phyloP scores from a whole-genome alignment of 2,329 filamentous ascomycete genomes.

The Cordyceps tenuipes region DNA sequence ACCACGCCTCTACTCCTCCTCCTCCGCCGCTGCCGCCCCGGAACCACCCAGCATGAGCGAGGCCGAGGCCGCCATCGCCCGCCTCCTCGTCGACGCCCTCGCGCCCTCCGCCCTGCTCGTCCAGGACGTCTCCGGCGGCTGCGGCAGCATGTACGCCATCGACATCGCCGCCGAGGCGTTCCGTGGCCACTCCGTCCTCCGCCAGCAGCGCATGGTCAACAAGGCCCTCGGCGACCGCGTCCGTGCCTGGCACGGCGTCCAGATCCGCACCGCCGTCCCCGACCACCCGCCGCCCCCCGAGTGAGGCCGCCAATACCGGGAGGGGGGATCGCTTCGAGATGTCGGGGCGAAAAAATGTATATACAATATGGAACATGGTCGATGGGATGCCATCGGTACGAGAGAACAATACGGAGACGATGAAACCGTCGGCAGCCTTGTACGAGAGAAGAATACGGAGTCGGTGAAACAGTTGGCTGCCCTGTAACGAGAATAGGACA shows the following conservation, averaged over 20 bases:
- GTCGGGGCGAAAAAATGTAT: too few species aligned
- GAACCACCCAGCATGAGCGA: conserved; percentile 26
- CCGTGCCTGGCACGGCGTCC: conserved; percentile 75
- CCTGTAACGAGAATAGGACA: too few species aligned
- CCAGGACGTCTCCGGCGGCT: conserved; percentile 74
- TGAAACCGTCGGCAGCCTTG: too few species aligned
- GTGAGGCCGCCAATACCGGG: too few species aligned
- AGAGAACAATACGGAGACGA: too few species aligned
- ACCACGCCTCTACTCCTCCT: not conserved
- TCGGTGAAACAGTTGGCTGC: too few species aligned
- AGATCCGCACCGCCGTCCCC: conserved; percentile 60
- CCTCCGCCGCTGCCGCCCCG: not conserved
- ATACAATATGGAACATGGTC: too few species aligned
- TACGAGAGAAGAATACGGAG: too few species aligned
- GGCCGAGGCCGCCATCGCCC: conserved; percentile 51
- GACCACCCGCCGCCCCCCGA: not conserved
- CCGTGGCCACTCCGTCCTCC: conserved; percentile 61
- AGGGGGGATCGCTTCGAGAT: too few species aligned
- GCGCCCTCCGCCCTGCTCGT: conserved; percentile 48
- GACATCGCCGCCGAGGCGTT: conserved; percentile 67
- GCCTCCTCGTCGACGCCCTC: conserved; percentile 41
- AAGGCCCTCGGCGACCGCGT: conserved; percentile 64
- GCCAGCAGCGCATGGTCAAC: conserved; percentile 79
- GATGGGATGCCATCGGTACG: too few species aligned
- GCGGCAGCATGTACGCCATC: conserved; percentile 81